Evolutionary conservation across 2,329 filamentous ascomycete genomes (phyloP).

Genomic region (Stagonosporopsis chrysanthemi): DNA sequence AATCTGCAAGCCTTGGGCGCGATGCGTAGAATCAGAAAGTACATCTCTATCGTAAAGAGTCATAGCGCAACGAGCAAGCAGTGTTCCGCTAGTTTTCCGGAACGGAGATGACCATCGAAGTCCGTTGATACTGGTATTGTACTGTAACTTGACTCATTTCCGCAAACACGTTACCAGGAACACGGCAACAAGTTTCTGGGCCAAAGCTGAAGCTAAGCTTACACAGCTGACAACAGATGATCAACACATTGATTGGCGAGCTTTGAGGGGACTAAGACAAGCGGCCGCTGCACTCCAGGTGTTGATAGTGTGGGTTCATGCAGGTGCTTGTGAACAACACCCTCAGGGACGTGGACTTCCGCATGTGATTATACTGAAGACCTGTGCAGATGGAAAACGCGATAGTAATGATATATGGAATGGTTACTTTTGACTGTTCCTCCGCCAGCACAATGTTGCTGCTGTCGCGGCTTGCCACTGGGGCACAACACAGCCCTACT

Average conservation of each 20-base stretch:
- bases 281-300: constrained; percentile 11
- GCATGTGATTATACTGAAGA: constrained; percentile 7
- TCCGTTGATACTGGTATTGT: constrained; percentile 4
- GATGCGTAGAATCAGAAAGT: background rate
- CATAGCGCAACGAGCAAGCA: background rate
- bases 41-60: background rate
- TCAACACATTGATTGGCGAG: constrained; percentile 11
- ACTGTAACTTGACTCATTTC: constrained; percentile 9
- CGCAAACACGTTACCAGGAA: constrained; percentile 2
- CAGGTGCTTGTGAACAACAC: constrained; percentile 4
- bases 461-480: background rate
- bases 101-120: background rate
- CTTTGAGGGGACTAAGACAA: constrained; percentile 5
- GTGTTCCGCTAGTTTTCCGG: background rate
- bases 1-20: background rate
- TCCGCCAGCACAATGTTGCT: background rate
- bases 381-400: background rate
- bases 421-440: background rate
- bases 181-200: constrained; percentile 2
- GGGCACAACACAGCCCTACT: constrained; percentile 15
- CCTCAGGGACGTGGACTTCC: background rate
- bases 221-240: constrained; percentile 5
- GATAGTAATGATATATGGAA: background rate
- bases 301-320: constrained; percentile 14
- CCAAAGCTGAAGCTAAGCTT: constrained; percentile 8